These are phyloP conservation scores for Anethum foeniculum DNA, from an alignment of 140 eudicot species.

Conservation along the genomic window DNA sequence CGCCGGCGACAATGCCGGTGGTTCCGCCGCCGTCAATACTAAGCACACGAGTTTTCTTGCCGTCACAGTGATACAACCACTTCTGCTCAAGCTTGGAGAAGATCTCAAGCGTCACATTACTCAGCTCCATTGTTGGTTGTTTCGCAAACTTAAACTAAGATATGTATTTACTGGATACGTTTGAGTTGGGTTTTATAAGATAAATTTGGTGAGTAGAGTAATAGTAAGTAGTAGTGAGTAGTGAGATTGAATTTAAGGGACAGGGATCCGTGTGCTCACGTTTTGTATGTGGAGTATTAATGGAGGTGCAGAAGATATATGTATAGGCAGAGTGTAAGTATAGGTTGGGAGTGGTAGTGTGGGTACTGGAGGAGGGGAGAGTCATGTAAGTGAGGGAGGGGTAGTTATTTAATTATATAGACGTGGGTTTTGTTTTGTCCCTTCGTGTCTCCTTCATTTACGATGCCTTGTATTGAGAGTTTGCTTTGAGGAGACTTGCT, in stretches of 20 bases:
- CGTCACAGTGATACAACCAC: conserved; percentile 68
- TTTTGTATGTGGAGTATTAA: not conserved
- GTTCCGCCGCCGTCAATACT: conserved; percentile 91
- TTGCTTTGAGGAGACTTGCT: not conserved
- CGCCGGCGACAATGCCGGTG: conserved; percentile 45
- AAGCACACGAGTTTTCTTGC: conserved; percentile 58
- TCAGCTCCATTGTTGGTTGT: conserved; percentile 26
- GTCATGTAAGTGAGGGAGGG: conserved; percentile 1
- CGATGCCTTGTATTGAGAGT: not conserved
- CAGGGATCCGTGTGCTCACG: conserved; percentile 10
- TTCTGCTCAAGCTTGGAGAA: conserved; percentile 87
- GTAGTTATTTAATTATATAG: not conserved
- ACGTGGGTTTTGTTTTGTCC: conserved; percentile 1
- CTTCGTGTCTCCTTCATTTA: conserved; percentile 3
- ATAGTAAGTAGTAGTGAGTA: not conserved
- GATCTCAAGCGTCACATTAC: conserved; percentile 66
- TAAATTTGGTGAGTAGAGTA: not conserved
- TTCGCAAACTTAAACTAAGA: not conserved
- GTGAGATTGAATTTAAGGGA: not conserved
- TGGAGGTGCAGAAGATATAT: not conserved
- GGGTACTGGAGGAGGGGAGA: not conserved
- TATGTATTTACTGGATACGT: too few relatives aligned
- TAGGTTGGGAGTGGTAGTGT: not conserved
- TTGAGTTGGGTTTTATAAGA: too few relatives aligned
- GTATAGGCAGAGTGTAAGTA: not conserved